These are phyloP conservation scores for Linderniella brevidens DNA, from an alignment of 257 asterid genomes.

Conservation along the genomic window DNA sequence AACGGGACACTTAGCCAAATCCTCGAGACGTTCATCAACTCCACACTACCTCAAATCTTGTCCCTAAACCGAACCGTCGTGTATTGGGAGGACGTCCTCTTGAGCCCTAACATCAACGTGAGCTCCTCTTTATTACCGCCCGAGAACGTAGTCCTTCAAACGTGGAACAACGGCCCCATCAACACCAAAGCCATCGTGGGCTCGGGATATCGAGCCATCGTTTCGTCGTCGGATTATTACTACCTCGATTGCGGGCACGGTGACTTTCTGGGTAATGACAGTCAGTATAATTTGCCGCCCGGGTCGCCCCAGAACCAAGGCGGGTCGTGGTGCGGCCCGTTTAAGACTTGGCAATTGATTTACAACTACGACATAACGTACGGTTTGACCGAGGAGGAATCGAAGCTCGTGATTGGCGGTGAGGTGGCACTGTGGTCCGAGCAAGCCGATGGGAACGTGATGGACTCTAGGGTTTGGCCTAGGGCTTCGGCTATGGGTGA, in stretches of 20 bases:
- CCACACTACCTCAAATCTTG: constrained; percentile 56
- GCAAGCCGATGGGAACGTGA: constrained; percentile 70
- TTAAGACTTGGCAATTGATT: constrained; percentile 76
- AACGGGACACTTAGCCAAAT: constrained; percentile 62
- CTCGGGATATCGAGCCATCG: constrained; percentile 66
- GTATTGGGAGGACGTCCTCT: constrained; percentile 81
- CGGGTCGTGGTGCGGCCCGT: constrained; percentile 92
- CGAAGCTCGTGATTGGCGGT: constrained; percentile 68
- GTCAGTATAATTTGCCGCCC: constrained; percentile 42
- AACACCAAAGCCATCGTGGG: constrained; percentile 49
- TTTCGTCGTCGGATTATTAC: constrained; percentile 60
- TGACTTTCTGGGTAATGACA: constrained; percentile 47
- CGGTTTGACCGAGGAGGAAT: constrained; percentile 36
- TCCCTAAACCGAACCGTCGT: constrained; percentile 64
- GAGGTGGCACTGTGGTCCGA: constrained; percentile 93
- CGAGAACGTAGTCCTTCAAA: constrained; percentile 49
- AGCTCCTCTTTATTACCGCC: constrained; percentile 38
- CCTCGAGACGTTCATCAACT: constrained; percentile 42
- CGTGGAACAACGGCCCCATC: constrained; percentile 76
- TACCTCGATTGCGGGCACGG: constrained; percentile 96
- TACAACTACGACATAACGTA: constrained; percentile 75
- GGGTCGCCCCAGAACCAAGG: constrained; percentile 49
- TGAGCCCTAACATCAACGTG: constrained; percentile 35
- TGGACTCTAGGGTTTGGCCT: constrained; percentile 86
- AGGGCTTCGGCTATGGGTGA: constrained; percentile 80